Evolutionary conservation across 1,284 basidiomycete species (phyloP), one percentile per base, ranked within the genome.

Genomic region (Termitomyces sp.): DNA sequence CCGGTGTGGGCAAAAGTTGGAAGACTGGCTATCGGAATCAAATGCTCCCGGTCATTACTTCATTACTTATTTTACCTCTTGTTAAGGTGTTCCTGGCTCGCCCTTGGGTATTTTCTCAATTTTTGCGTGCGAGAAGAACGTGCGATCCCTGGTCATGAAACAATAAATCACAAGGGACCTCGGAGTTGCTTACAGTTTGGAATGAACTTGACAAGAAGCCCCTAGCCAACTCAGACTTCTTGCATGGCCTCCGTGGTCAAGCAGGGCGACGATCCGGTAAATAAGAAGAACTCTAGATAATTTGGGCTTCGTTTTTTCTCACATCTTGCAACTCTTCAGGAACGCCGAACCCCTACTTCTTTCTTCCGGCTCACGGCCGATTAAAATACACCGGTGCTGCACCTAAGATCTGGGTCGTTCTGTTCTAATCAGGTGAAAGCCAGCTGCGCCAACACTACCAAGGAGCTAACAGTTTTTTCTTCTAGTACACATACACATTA

Each of bases 231-330:
- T 19, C 17, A 33, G 10, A 10, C 45, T 51, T 57, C 52, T 41
- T 41, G 52, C 55, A 56, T 47, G 52, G 51, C 46, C 45, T 54
- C 52, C 52, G 52, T 53, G 55, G 48, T 46, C 54, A 28, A 56
- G 26, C 10, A 50, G 51, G 31, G 28, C 54, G 51, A 56, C 50
- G 54, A 58, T 58, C 57, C 57, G 34, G 55, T 47, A 30, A 50
- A 39, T 57, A 41, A 41, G 36, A n/a, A 46, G 36, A n/a, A 45
- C 41, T 50, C 46, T 30, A 21, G 30, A 43, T 50, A 41, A 28
- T 17, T 50, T 45, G 21, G 36, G 49, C 49, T 50, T 51, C 38
- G n/a, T 38, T 41, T 41, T 49, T 55, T 56, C 48, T 56, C 50
- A 46, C 50, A 53, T 44, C 21, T 45, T 26, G 48, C 42, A 26